Conservation (phyloP, 805 yeast genomes). For the Brettanomyces bruxellensis region DNA sequence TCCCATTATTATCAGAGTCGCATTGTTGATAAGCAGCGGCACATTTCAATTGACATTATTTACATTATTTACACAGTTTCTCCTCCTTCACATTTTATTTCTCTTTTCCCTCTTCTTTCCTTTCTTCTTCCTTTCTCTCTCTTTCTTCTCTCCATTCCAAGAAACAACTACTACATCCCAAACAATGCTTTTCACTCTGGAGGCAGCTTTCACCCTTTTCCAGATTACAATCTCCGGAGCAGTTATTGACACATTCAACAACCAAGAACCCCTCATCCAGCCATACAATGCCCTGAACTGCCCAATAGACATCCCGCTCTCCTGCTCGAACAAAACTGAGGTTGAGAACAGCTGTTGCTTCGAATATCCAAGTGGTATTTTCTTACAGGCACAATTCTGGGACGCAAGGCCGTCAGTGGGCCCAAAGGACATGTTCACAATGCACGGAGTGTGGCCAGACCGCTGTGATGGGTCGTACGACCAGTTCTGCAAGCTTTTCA, state of each 20-base stretch:
- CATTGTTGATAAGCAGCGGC: too few relatives aligned
- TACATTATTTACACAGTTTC: too few relatives aligned
- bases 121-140: too few relatives aligned
- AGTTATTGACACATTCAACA: background rate
- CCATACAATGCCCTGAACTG: slow-evolving; percentile 25
- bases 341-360: slow-evolving; percentile 68
- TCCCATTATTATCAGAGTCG: too few relatives aligned
- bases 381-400: slow-evolving; percentile 89
- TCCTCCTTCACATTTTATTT: too few relatives aligned
- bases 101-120: too few relatives aligned
- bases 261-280: background rate
- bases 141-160: too few relatives aligned
- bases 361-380: slow-evolving; percentile 78
- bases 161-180: background rate
- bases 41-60: too few relatives aligned
- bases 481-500: slow-evolving; percentile 62
- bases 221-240: background rate
- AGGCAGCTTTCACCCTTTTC: background rate
- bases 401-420: slow-evolving; percentile 73
- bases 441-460: slow-evolving; percentile 89
- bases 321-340: slow-evolving; percentile 50
- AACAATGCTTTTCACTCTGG: background rate
- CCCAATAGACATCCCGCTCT: slow-evolving; percentile 49
- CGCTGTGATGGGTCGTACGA: slow-evolving; percentile 75
- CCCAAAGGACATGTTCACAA: slow-evolving; percentile 60